A percentile compares a stretch with the other conserved stretches of the same genome.
These are phyloP conservation scores for Sporisorium scitamineum DNA, from an alignment of 1,284 basidiomycete species.

Conservation along the genomic window DNA sequence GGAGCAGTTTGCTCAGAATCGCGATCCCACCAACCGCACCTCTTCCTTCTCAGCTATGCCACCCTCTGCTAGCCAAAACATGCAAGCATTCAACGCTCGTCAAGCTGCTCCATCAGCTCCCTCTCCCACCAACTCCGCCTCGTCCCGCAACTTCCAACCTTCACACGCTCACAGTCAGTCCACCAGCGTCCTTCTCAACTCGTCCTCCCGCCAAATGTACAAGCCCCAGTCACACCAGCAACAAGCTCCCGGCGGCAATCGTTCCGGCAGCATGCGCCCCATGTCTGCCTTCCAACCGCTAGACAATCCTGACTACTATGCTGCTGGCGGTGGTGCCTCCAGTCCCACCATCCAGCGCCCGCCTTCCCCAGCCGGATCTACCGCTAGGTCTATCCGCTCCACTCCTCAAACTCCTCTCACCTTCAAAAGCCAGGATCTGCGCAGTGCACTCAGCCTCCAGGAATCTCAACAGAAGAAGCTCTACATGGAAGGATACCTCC, in stretches of 20 bases:
- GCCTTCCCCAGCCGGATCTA: conserved; percentile 54
- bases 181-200: conserved; percentile 44
- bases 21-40: conserved; percentile 9
- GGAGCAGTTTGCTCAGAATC: conserved; percentile 10
- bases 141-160: conserved; percentile 31
- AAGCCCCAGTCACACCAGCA: conserved; percentile 28
- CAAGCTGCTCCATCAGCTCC: conserved; percentile 12
- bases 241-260: conserved; percentile 16
- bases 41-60: conserved; percentile 18
- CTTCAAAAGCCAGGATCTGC: conserved; percentile 65
- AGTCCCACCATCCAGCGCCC: conserved; percentile 33
- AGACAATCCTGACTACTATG: conserved; percentile 48
- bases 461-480: conserved; percentile 64
- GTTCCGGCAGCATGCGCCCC: conserved; percentile 54
- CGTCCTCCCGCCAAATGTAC: conserved; percentile 30
- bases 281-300: conserved; percentile 66
- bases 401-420: conserved; percentile 57
- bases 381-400: conserved; percentile 50
- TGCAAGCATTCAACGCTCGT: conserved; percentile 23
- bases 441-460: conserved; percentile 64
- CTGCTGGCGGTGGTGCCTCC: conserved; percentile 17
- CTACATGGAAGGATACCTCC: conserved; percentile 69
- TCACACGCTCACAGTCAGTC: conserved; percentile 42
- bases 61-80: conserved; percentile 18
- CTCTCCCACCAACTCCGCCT: not conserved